phyloP scores from a whole-genome alignment of 208 protist species.

The Trypanosoma congolense region DNA sequence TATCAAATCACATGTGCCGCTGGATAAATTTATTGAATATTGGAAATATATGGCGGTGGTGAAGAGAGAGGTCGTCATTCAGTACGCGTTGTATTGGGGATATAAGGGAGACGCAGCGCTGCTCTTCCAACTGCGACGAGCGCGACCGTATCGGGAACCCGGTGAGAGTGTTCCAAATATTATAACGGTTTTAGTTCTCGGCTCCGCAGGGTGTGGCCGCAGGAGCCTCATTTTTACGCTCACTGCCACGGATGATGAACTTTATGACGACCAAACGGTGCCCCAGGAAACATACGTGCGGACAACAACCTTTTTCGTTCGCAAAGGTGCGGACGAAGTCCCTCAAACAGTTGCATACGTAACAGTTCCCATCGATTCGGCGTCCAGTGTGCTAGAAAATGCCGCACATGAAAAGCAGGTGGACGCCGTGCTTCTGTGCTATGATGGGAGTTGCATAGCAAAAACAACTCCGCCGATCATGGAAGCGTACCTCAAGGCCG shows the following conservation, averaged over 20 bases:
- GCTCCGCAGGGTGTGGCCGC: conserved; percentile 41
- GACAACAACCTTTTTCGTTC: conserved; percentile 53
- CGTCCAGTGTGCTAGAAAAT: conserved; percentile 40
- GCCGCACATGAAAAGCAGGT: conserved; percentile 42
- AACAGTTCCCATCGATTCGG: conserved; percentile 31
- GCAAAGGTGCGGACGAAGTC: conserved; percentile 33
- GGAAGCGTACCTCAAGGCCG: conserved; percentile 30
- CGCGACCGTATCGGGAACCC: conserved; percentile 34
- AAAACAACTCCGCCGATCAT: conserved; percentile 40
- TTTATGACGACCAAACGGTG: conserved; percentile 12
- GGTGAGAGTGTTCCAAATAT: conserved; percentile 65
- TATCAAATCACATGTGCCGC: conserved; percentile 30
- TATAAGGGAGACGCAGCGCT: conserved; percentile 75
- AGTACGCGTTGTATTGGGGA: conserved; percentile 82
- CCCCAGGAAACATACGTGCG: conserved; percentile 29
- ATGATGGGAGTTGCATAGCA: conserved; percentile 44
- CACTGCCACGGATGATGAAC: conserved; percentile 22
- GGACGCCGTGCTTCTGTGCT: conserved; percentile 80
- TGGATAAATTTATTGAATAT: conserved; percentile 77
- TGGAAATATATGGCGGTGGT: conserved; percentile 86
- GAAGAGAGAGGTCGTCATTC: conserved; percentile 62
- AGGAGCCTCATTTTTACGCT: conserved; percentile 49
- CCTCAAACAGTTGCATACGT: conserved; percentile 67
- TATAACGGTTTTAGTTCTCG: conserved; percentile 66
- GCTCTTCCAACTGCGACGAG: conserved; percentile 55